Conservation (phyloP, 2,329 filamentous ascomycete species). For the Aspergillus glaucus region DNA sequence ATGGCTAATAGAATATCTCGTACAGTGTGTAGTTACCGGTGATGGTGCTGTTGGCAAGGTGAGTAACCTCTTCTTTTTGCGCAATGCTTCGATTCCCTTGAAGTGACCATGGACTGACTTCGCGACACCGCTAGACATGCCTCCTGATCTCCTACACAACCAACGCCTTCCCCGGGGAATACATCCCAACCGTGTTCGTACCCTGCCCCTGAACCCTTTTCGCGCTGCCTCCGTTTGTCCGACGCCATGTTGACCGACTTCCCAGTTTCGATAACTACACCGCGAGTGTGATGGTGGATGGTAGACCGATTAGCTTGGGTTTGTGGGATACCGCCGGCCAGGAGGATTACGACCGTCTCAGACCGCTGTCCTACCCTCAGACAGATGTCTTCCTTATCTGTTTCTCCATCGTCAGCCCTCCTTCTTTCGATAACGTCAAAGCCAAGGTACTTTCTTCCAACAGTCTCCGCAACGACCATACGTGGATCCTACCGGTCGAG, state of each 20-base stretch:
- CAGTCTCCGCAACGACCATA: not conserved
- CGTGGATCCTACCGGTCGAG: not conserved
- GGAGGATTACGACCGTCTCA: constrained; percentile 94
- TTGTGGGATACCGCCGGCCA: constrained; percentile 98
- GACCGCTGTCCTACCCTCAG: constrained; percentile 94
- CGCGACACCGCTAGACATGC: constrained; percentile 67
- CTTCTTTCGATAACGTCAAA: constrained; percentile 98
- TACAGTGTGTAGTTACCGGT: constrained; percentile 93
- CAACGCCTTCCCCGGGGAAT: constrained; percentile 99
- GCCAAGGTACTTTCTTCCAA: constrained; percentile 67
- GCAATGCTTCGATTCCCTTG: not conserved
- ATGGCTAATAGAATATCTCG: constrained; percentile 32
- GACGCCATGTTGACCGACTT: constrained; percentile 12
- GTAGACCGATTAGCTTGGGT: constrained; percentile 92
- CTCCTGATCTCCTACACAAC: constrained; percentile 98
- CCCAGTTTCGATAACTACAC: constrained; percentile 96
- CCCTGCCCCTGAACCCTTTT: constrained; percentile 11
- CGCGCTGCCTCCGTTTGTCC: constrained; percentile 1
- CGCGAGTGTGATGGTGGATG: constrained; percentile 97
- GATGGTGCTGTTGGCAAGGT: constrained; percentile 99
- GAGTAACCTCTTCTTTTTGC: constrained; percentile 28
- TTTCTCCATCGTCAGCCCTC: constrained; percentile 96
- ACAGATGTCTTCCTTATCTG: constrained; percentile 98
- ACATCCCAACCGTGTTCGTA: constrained; percentile 81
- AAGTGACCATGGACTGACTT: constrained; percentile 1